phyloP scores from a whole-genome alignment of 495 filamentous ascomycete species.

The Pyronema omphalodes region DNA sequence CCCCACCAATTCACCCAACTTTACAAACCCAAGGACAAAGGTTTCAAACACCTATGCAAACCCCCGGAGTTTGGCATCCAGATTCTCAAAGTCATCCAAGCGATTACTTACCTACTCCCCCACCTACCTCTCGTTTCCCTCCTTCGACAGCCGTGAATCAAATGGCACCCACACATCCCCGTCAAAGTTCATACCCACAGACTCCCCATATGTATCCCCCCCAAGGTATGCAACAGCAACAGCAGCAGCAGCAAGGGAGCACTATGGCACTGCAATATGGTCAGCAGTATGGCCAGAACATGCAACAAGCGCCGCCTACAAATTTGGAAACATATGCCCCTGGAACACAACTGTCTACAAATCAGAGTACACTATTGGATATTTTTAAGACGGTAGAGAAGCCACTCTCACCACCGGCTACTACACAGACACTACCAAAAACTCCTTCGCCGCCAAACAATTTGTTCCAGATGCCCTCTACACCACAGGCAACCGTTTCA shows the following conservation, averaged over 20 bases:
- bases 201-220: neutral
- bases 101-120: slow-evolving; percentile 7
- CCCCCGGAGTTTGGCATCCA: neutral
- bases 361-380: slow-evolving; percentile 10
- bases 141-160: neutral
- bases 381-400: slow-evolving; percentile 18
- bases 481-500: no score
- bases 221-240: neutral
- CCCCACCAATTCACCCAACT: neutral
- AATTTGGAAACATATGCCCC: slow-evolving; percentile 8
- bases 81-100: neutral
- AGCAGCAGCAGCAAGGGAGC: neutral
- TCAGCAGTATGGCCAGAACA: neutral
- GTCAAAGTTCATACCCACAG: neutral
- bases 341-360: neutral
- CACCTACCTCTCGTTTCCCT: slow-evolving; percentile 12
- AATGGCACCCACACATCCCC: slow-evolving; percentile 33
- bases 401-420: neutral
- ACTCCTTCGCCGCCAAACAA: neutral
- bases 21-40: neutral
- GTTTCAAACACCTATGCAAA: neutral
- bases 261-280: neutral
- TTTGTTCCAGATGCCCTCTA: no score
- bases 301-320: slow-evolving; percentile 3
- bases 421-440: neutral